Percentiles rank a stretch among this genome's conserved stretches.
These are phyloP conservation scores for Salicornia ramosissima DNA, from an alignment of 148 eudicot genomes.

Conservation along the genomic window DNA sequence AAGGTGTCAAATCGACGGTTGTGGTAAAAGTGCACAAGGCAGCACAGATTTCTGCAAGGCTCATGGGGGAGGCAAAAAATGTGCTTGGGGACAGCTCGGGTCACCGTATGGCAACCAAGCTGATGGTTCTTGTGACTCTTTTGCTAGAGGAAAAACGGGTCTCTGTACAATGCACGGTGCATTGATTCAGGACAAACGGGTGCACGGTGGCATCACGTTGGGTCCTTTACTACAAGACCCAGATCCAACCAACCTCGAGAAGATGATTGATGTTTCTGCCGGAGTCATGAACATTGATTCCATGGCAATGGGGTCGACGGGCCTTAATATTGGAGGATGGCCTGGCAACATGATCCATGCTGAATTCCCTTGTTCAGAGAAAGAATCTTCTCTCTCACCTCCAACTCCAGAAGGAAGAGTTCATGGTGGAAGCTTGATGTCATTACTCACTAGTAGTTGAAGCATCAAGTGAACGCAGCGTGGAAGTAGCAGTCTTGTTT, in stretches of 20 bases:
- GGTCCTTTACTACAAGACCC: constrained; percentile 56
- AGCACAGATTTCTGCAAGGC: constrained; percentile 99
- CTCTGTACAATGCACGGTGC: constrained; percentile 76
- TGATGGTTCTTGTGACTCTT: constrained; percentile 59
- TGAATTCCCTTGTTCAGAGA: constrained; percentile 25
- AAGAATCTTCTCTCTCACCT: constrained; percentile 22
- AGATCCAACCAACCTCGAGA: constrained; percentile 23
- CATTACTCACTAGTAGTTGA: constrained; percentile 44
- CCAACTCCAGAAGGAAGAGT: constrained; percentile 75
- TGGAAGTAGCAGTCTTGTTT: background rate
- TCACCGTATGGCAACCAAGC: constrained; percentile 46
- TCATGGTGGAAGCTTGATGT: constrained; percentile 87
- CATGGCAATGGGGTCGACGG: constrained; percentile 17
- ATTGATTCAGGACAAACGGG: constrained; percentile 84
- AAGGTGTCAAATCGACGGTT: constrained; percentile 69
- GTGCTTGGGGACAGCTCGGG: constrained; percentile 84
- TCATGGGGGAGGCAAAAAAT: constrained; percentile 92
- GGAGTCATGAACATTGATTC: constrained; percentile 39
- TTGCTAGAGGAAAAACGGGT: constrained; percentile 81
- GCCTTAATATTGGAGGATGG: constrained; percentile 18
- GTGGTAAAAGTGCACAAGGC: constrained; percentile 96
- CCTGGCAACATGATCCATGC: constrained; percentile 25
- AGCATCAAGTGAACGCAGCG: constrained; percentile 24
- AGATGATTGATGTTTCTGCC: constrained; percentile 24
- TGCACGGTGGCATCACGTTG: constrained; percentile 84